phyloP scores from a whole-genome alignment of 2,329 filamentous ascomycete genomes.

The Beauveria scarabaeidicola region DNA sequence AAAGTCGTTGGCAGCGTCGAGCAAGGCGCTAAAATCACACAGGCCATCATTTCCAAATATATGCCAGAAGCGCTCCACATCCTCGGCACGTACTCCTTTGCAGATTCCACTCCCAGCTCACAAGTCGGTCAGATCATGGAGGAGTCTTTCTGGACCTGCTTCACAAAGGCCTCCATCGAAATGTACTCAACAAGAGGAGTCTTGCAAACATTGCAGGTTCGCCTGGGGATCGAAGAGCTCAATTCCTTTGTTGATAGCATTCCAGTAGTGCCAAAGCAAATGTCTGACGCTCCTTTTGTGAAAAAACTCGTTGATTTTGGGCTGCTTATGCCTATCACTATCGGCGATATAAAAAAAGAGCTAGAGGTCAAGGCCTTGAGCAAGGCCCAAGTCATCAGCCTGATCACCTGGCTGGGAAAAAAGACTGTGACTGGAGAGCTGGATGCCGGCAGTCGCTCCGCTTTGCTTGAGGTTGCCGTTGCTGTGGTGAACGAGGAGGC shows the following conservation, averaged over 20 bases:
- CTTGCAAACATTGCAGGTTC: conserved; percentile 72
- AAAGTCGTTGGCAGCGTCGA: conserved; percentile 44
- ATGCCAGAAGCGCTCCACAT: conserved; percentile 75
- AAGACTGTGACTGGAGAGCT: conserved; percentile 66
- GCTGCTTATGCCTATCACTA: conserved; percentile 78
- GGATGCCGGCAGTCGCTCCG: conserved; percentile 56
- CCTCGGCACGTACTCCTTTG: conserved; percentile 79
- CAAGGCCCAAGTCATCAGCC: conserved; percentile 68
- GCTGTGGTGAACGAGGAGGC: conserved; percentile 56
- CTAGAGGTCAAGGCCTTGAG: conserved; percentile 74
- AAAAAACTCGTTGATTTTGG: conserved; percentile 75
- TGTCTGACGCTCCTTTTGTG: conserved; percentile 69
- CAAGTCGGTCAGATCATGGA: conserved; percentile 82
- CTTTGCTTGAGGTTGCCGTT: conserved; percentile 72
- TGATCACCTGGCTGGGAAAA: conserved; percentile 74
- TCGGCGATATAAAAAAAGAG: conserved; percentile 76
- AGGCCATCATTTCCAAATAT: conserved; percentile 56
- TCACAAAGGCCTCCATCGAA: conserved; percentile 72
- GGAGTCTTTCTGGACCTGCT: conserved; percentile 93
- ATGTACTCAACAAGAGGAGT: conserved; percentile 83
- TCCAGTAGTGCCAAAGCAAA: conserved; percentile 70
- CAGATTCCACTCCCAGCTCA: conserved; percentile 79
- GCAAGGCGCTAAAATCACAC: conserved; percentile 45
- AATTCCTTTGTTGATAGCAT: conserved; percentile 77
- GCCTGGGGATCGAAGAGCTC: conserved; percentile 60